Percentiles rank a stretch among this genome's conserved stretches.
phyloP scores from a whole-genome alignment of 208 protist genomes.

The Strigomonas galati region DNA sequence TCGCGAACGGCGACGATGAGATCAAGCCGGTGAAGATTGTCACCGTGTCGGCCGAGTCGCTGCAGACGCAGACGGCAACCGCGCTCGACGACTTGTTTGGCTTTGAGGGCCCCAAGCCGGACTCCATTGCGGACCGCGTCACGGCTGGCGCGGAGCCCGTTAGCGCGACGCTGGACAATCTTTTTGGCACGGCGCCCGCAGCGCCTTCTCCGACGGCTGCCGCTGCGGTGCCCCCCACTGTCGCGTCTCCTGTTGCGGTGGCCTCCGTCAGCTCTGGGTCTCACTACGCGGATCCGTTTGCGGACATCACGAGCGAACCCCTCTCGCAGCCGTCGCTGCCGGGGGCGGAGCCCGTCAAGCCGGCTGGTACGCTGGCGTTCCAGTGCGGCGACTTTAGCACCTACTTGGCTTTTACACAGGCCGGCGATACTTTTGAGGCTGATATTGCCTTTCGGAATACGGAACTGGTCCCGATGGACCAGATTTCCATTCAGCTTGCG shows the following conservation, averaged over 20 bases:
- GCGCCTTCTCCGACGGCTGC: no score
- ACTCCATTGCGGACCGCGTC: conserved; percentile 2
- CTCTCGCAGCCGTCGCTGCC: no score
- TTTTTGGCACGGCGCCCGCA: conserved; percentile 5
- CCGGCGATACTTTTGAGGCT: conserved; percentile 18
- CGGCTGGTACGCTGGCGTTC: not conserved
- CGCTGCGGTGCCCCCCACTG: no score
- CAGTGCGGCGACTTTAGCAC: conserved; percentile 5
- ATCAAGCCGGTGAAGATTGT: conserved; percentile 65
- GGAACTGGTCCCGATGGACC: conserved; percentile 26
- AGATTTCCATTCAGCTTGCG: conserved; percentile 68
- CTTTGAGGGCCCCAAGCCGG: conserved; percentile 27
- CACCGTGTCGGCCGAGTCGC: conserved; percentile 37
- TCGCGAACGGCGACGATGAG: conserved; percentile 18
- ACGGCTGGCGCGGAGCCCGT: not conserved
- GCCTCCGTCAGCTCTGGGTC: not conserved
- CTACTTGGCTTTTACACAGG: conserved; percentile 9
- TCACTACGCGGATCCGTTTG: conserved; percentile 3
- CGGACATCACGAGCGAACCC: not conserved
- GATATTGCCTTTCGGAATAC: conserved; percentile 45
- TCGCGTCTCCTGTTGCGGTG: no score
- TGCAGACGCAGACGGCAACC: conserved; percentile 47
- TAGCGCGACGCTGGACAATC: conserved; percentile 6
- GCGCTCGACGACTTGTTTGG: conserved; percentile 75
- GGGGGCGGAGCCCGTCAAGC: not conserved